phyloP scores from a whole-genome alignment of 2,329 filamentous ascomycete genomes.

The Aspergillus costaricaensis region DNA sequence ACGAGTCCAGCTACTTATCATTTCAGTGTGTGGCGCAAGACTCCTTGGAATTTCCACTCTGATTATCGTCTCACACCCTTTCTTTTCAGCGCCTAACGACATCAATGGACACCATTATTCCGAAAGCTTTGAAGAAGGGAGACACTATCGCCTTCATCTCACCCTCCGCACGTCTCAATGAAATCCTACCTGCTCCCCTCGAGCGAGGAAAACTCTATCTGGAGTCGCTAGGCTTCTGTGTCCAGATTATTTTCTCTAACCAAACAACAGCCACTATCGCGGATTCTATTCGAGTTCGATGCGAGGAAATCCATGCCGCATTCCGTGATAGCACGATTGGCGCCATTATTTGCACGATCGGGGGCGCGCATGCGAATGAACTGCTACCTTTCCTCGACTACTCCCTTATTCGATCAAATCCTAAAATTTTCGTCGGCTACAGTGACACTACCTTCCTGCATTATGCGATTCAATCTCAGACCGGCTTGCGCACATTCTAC shows the following conservation, averaged over 20 bases:
- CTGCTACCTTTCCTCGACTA: slow-evolving; percentile 32
- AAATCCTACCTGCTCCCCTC: slow-evolving; percentile 20
- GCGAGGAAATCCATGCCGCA: neutral
- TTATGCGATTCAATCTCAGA: slow-evolving; percentile 5
- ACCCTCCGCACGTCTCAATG: slow-evolving; percentile 31
- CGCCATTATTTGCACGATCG: slow-evolving; percentile 31
- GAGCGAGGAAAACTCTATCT: neutral
- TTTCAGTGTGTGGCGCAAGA: no score
- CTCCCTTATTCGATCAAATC: slow-evolving; percentile 27
- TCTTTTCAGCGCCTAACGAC: neutral
- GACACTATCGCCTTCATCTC: slow-evolving; percentile 36
- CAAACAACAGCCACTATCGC: neutral
- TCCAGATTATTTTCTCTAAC: neutral
- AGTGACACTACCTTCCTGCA: slow-evolving; percentile 34
- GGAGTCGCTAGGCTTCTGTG: neutral
- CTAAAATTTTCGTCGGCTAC: slow-evolving; percentile 37
- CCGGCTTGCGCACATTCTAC: slow-evolving; percentile 25
- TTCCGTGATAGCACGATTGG: slow-evolving; percentile 23
- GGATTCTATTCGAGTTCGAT: slow-evolving; percentile 15
- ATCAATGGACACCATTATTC: slow-evolving; percentile 10
- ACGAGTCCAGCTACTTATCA: no score
- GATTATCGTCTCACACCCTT: neutral
- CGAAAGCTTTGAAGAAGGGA: slow-evolving; percentile 22
- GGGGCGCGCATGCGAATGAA: slow-evolving; percentile 29
- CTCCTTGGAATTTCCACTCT: no score